These are phyloP conservation scores for Phytophthora brassicae DNA, from an alignment of 352 stramenopile genomes.

Conservation along the genomic window DNA sequence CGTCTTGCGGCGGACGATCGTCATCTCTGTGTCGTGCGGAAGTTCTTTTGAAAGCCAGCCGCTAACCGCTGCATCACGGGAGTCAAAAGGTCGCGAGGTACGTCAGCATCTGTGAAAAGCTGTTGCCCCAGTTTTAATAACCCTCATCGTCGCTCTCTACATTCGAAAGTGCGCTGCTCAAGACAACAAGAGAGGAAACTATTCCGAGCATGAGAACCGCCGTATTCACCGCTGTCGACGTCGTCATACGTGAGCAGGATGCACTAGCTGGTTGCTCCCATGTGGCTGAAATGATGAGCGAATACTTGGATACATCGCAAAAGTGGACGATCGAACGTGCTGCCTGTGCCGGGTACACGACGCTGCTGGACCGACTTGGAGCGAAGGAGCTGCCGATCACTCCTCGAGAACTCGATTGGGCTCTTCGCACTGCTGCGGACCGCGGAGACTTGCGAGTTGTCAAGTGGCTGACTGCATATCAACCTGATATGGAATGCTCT, in stretches of 20 bases:
- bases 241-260: constrained; percentile 50
- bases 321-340: constrained; percentile 63
- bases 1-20: constrained; percentile 16
- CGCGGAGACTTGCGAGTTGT: constrained; percentile 62
- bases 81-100: constrained; percentile 26
- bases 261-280: constrained; percentile 48
- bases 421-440: constrained; percentile 67
- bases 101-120: constrained; percentile 22
- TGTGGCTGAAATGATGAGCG: constrained; percentile 45
- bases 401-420: constrained; percentile 63
- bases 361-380: constrained; percentile 54
- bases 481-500: constrained; percentile 52
- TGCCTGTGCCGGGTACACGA: constrained; percentile 52
- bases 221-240: constrained; percentile 39
- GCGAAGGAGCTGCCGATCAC: constrained; percentile 39
- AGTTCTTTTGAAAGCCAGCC: constrained; percentile 11
- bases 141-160: background rate
- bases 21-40: constrained; percentile 18
- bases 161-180: constrained; percentile 19
- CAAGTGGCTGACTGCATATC: constrained; percentile 64
- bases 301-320: constrained; percentile 56
- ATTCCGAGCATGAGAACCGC: constrained; percentile 18
- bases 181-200: background rate
- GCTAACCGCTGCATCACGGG: constrained; percentile 8
- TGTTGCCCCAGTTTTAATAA: constrained; percentile 6